Evolutionary conservation across 148 eudicot species (phyloP).

Genomic region (Tetragonia tetragonoides): DNA sequence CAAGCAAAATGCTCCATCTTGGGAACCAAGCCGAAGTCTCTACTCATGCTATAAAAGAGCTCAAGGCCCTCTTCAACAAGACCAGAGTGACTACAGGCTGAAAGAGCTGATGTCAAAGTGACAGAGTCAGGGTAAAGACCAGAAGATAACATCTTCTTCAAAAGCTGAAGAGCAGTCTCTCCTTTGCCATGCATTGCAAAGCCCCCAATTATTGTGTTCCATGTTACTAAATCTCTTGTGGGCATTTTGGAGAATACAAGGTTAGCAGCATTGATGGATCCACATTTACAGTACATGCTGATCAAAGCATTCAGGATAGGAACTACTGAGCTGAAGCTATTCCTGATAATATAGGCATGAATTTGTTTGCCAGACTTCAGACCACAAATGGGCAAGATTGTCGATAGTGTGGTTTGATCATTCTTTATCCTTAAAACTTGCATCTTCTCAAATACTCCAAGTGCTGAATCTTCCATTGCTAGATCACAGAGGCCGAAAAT

Average conservation of each 20-base stretch:
- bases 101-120: constrained; percentile 51
- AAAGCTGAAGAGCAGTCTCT: constrained; percentile 35
- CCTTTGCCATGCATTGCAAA: constrained; percentile 48
- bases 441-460: constrained; percentile 38
- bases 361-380: constrained; percentile 43
- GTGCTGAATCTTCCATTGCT: constrained; percentile 33
- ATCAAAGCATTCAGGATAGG: constrained; percentile 45
- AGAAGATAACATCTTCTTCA: constrained; percentile 39
- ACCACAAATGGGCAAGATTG: constrained; percentile 49
- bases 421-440: constrained; percentile 28
- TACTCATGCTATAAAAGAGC: constrained; percentile 35
- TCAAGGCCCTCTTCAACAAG: constrained; percentile 43
- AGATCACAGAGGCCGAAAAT: constrained; percentile 33
- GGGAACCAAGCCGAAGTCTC: constrained; percentile 30
- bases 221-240: constrained; percentile 38
- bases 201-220: constrained; percentile 58
- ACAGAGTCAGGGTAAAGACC: constrained; percentile 36
- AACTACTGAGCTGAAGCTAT: constrained; percentile 17
- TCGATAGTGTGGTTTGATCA: constrained; percentile 41
- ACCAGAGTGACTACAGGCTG: constrained; percentile 56
- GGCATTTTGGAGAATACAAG: constrained; percentile 41
- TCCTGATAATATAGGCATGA: constrained; percentile 38
- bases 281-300: constrained; percentile 49
- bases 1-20: constrained; percentile 53
- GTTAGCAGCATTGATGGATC: constrained; percentile 32